Base-by-base conservation (phyloP, 2,329 filamentous ascomycete genomes). In the Colletotrichum sp. region DNA sequence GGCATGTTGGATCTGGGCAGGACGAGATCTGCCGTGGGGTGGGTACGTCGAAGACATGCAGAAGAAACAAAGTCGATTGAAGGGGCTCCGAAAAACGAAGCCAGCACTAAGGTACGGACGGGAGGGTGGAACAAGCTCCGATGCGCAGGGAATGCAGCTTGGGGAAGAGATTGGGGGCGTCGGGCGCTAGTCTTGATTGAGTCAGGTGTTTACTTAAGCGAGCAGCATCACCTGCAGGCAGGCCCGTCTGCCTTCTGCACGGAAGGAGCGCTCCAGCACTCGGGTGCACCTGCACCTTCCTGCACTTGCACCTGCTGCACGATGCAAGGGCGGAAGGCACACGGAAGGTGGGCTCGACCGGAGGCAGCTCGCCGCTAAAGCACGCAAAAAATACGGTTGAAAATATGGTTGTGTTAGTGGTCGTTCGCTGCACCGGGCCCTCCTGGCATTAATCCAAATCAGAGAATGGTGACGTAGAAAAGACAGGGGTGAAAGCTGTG, bases 121-220 rank as follows among this genome's bases (percentile, higher is more conserved):
- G 63, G 48, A 66, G 67, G 34, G 48, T 34, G 67, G 66, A 69
- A 55, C 63, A 36, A 57, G 57, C 34, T 48, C 32, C 34, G 52
- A 27, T 32, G 28, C 28, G 19, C 52, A 69, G 48, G 52, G 69
- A 72, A 57, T 22, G 61, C n/a, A 63, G 55, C 61, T 52, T 70
- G 55, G 69, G 73, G 69, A 27, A 55, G 68, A 71, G 70, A 73
- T 74, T 76, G 19, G 19, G 32, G 70, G 70, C 71, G 57, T 74
- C 19, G 4, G n/a, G 44, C 30, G 34, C 59, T 69, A 68, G 19
- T 25, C 64, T 15, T n/a, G 59, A 30, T 19, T 8, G 19, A 32
- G 57, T 32, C 13, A 73, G 30, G 36, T 9, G 27, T n/a, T 8
- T 11, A 19, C 28, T 27, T 39, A 74, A 64, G 32, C 68, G 61